Percentiles rank a stretch among this genome's conserved stretches.
phyloP scores from a whole-genome alignment of 495 filamentous ascomycete species.

The Neurospora sp. region DNA sequence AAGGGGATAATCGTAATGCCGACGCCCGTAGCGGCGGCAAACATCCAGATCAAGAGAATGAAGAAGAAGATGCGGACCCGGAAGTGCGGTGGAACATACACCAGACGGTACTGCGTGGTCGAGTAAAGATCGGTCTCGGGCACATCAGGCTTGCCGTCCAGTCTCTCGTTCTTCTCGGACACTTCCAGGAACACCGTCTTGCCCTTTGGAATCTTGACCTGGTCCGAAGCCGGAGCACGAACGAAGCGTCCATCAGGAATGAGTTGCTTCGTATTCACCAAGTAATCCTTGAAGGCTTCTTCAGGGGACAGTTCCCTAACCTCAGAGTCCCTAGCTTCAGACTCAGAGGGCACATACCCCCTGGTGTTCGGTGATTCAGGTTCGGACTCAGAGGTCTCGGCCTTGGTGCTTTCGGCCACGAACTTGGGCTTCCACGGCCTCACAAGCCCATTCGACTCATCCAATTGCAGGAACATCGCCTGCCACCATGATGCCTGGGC shows the following conservation, averaged over 20 bases:
- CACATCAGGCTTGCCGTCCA: constrained; percentile 43
- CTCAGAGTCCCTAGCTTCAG: neutral
- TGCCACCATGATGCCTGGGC: constrained; percentile 19
- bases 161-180: constrained; percentile 53
- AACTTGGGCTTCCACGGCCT: constrained; percentile 34
- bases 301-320: neutral
- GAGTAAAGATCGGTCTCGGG: constrained; percentile 57
- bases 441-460: constrained; percentile 16
- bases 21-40: constrained; percentile 88
- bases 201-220: constrained; percentile 85
- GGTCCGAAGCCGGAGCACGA: constrained; percentile 80
- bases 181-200: constrained; percentile 71
- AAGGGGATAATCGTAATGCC: constrained; percentile 76
- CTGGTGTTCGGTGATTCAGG: constrained; percentile 9
- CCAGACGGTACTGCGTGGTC: constrained; percentile 60
- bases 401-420: constrained; percentile 25
- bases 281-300: constrained; percentile 19
- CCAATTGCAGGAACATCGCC: constrained; percentile 27
- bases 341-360: neutral
- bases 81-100: constrained; percentile 88
- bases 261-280: constrained; percentile 32
- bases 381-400: constrained; percentile 13
- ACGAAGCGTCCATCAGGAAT: constrained; percentile 73
- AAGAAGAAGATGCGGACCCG: constrained; percentile 70
- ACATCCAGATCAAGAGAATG: constrained; percentile 83